A percentile compares a stretch with the other conserved stretches of the same genome.
These are phyloP conservation scores for Davidsoniella virescens DNA, from an alignment of 2,329 filamentous ascomycete species.

Conservation along the genomic window DNA sequence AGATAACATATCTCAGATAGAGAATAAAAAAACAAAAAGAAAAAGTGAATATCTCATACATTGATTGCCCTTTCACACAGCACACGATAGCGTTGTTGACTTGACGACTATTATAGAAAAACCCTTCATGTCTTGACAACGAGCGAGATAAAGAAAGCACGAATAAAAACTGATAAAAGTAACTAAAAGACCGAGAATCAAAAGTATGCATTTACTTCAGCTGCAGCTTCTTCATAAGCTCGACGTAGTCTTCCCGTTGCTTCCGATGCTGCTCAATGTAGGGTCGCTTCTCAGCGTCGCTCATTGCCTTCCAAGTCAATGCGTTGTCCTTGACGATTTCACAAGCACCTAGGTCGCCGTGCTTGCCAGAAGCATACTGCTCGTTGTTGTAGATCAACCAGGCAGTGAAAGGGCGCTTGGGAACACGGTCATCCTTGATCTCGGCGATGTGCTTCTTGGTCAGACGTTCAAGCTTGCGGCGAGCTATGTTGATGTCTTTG, in stretches of 20 bases:
- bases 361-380: constrained; percentile 21
- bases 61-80: too few relatives aligned
- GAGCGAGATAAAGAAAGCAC: background rate
- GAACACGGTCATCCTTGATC: constrained; percentile 28
- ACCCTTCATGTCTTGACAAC: background rate
- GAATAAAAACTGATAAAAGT: background rate
- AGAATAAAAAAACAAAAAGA: too few relatives aligned
- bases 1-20: too few relatives aligned
- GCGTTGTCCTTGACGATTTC: constrained; percentile 18
- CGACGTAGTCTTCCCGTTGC: background rate
- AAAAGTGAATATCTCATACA: too few relatives aligned
- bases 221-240: background rate
- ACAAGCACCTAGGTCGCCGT: constrained; percentile 4
- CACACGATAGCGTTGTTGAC: too few relatives aligned
- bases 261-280: background rate
- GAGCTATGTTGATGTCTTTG: constrained; percentile 31
- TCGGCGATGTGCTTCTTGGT: constrained; percentile 14
- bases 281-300: constrained; percentile 26
- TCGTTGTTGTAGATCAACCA: constrained; percentile 22
- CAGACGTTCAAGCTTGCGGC: constrained; percentile 25
- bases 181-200: background rate
- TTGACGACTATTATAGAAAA: background rate
- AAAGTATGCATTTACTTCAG: background rate
- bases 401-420: constrained; percentile 21
- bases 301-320: constrained; percentile 28